Base-by-base conservation (phyloP, 495 filamentous ascomycete species). In the Amphirosellinia nigrospora region DNA sequence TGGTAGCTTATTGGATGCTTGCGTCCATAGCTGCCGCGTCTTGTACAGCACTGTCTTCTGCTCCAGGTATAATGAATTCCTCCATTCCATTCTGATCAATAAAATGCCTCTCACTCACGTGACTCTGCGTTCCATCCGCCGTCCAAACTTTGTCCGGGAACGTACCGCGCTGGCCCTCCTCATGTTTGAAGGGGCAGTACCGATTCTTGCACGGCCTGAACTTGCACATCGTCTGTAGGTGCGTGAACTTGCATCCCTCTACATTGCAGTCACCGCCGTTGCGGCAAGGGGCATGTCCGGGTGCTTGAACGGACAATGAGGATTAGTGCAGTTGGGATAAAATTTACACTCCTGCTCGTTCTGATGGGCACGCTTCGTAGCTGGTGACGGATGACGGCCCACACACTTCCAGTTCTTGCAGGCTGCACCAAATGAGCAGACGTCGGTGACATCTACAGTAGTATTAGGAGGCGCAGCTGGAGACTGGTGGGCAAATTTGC, bases 341-440 rank as follows among this genome's bases (percentile, higher is more conserved):
- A 95, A 99, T 74, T 89, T 92, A 90, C 96, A 99, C 74, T 97
- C 90, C 77, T 90, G 87, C 77, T 97, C 92, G 59, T 89, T 86
- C 78, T 96, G 91, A 80, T 93, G 91, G 15, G 89, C 89, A 41
- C 86, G 78, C 77, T 89, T 92, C 70, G 90, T 85, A 11, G 95
- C 93, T 13, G 96, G 96, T 23, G 96, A 98, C 6, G 96, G 96
- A 78, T 99, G 96, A 13, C 92, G 90, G 30, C 89, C 94, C 2
- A 91, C 91, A 74, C 96, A 99, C 80, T 99, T 99, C 46, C 86
- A 85, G 82, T 97, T 99, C 79, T 94, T 96, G 88, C 96, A 99
- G 23, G 93, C 93, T 5, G 88, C 93, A 16, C 94, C 96, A 77
- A 89, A 98, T 45, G 89, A 84, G 82, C 96, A 99, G 38, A 84